phyloP scores from a whole-genome alignment of 2,329 filamentous ascomycete genomes.

The Microdochium paspali region DNA sequence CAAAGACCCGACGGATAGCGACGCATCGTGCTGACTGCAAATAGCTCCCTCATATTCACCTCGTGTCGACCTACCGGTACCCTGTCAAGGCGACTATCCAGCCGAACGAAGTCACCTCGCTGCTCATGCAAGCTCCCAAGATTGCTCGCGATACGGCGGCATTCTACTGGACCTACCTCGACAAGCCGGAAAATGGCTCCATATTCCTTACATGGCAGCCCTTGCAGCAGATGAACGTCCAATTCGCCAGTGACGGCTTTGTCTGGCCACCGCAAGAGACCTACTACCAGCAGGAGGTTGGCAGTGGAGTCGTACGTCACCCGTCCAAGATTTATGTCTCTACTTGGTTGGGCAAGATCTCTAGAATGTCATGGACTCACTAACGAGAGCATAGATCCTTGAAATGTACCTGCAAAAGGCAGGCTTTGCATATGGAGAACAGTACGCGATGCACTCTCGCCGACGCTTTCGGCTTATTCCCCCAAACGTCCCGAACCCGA shows the following conservation, averaged over 20 bases:
- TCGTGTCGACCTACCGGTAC: slow-evolving; percentile 77
- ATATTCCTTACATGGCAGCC: slow-evolving; percentile 88
- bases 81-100: slow-evolving; percentile 63
- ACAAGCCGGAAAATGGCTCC: slow-evolving; percentile 71
- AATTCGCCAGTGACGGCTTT: slow-evolving; percentile 85
- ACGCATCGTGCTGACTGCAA: slow-evolving; percentile 4
- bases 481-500: slow-evolving; percentile 59
- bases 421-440: slow-evolving; percentile 71
- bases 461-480: slow-evolving; percentile 78
- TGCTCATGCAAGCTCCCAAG: slow-evolving; percentile 74
- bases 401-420: slow-evolving; percentile 79
- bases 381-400: slow-evolving; percentile 52
- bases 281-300: slow-evolving; percentile 63
- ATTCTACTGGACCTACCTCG: slow-evolving; percentile 89
- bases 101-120: slow-evolving; percentile 70
- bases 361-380: not conserved
- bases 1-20: slow-evolving; percentile 3
- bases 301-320: slow-evolving; percentile 45
- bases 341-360: not conserved
- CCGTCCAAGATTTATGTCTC: not conserved
- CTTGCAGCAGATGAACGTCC: slow-evolving; percentile 55
- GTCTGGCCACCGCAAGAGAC: slow-evolving; percentile 81
- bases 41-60: slow-evolving; percentile 80
- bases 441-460: slow-evolving; percentile 65
- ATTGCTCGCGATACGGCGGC: slow-evolving; percentile 77